phyloP scores from a whole-genome alignment of 768 basidiomycete genomes.

The Cantharellus anzutake region DNA sequence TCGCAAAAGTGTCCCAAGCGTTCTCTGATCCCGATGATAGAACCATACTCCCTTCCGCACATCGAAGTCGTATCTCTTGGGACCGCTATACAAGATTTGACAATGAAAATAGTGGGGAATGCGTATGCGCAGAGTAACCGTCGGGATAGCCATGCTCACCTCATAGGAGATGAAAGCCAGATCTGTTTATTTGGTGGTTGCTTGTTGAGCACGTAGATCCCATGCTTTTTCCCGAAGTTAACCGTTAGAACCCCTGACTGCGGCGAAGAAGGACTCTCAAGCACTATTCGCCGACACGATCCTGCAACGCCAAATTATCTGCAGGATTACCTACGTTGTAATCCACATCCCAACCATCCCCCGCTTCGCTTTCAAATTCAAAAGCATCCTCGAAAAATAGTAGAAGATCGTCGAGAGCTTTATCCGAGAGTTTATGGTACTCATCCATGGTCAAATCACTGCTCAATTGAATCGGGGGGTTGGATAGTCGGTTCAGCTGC shows the following conservation, averaged over 20 bases:
- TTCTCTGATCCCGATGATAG: slow-evolving; percentile 47
- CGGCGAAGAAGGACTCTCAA: neutral
- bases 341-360: slow-evolving; percentile 59
- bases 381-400: slow-evolving; percentile 56
- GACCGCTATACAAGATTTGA: slow-evolving; percentile 36
- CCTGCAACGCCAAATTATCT: neutral
- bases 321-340: slow-evolving; percentile 48
- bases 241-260: slow-evolving; percentile 88
- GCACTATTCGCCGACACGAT: neutral
- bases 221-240: slow-evolving; percentile 39
- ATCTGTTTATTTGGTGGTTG: slow-evolving; percentile 96
- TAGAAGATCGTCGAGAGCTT: slow-evolving; percentile 56
- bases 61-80: slow-evolving; percentile 77
- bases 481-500: no score
- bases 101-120: neutral
- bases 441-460: slow-evolving; percentile 38
- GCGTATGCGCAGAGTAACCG: neutral
- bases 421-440: slow-evolving; percentile 57
- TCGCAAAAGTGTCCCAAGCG: slow-evolving; percentile 43
- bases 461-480: neutral
- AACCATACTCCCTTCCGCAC: slow-evolving; percentile 43
- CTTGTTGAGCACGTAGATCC: slow-evolving; percentile 93
- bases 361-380: slow-evolving; percentile 30
- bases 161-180: slow-evolving; percentile 80
- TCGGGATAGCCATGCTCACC: slow-evolving; percentile 24